Base-by-base conservation (phyloP, 179 eudicot genomes). In the Silene vulgaris region DNA sequence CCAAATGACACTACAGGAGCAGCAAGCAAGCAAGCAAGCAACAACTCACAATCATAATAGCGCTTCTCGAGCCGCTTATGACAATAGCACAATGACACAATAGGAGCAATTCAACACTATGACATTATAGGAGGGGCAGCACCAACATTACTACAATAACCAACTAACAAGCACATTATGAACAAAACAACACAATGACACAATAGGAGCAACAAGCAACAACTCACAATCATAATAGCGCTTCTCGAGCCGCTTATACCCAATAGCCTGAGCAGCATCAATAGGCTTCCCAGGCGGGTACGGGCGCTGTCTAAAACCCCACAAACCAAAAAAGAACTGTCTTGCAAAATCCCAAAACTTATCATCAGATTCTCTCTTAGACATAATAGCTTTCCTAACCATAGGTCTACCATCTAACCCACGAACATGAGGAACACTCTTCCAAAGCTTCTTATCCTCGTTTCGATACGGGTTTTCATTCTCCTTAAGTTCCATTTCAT, bases 371-470 rank as follows among this genome's bases (percentile, higher is more conserved):
- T 91, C 84, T 72, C 61, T 56, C 65, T 75, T 35, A 1, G 85
- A 69, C 75, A 35, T 84, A 12, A 93, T 87, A 9, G 98, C 86
- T 75, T 85, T 93, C 70, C 98, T 84, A 3, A 91, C 89, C 97
- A 93, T 91, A 1, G 98, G 98, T 82, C 98, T 74, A 3, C 98
- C 98, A 75, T 93, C 98, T 26, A 90, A 82, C 35, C 98, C 98
- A 40, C 77, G 80, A 69, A 93, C 95, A 86, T 86, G 45, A 1
- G 98, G 98, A 35, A 91, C 12, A 1, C 77, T 81, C 73, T 87
- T 76, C 97, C 97, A 93, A 21, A 86, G 75, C 73, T 88, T 86
- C 71, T 77, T 72, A 77, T 93, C 98, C 73, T 91, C 97, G 0
- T 56, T 72, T 30, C 84, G 45, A 60, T 83, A 93, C 1, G 98